phyloP scores from a whole-genome alignment of 1,139 yeast species.

The Petasospora fabianii region DNA sequence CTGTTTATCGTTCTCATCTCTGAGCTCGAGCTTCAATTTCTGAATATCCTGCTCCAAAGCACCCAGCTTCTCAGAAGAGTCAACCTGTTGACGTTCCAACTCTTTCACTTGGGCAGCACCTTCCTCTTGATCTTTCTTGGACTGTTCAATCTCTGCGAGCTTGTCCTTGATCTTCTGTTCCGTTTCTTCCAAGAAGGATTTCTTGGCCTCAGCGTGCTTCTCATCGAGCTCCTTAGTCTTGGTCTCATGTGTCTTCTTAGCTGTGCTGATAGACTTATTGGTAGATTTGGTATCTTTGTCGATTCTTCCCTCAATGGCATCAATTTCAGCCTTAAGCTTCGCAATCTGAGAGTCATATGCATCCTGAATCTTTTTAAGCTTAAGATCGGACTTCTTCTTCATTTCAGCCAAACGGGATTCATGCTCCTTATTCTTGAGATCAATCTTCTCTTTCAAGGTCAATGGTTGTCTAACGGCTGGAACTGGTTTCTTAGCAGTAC shows the following conservation, averaged over 20 bases:
- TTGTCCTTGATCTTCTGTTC: slow-evolving; percentile 19
- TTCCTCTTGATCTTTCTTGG: slow-evolving; percentile 20
- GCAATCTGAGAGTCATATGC: slow-evolving; percentile 21
- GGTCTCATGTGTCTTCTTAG: slow-evolving; percentile 16
- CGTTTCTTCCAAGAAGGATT: slow-evolving; percentile 21
- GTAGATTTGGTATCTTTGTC: slow-evolving; percentile 12
- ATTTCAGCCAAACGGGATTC: slow-evolving; percentile 14
- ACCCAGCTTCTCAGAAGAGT: slow-evolving; percentile 22
- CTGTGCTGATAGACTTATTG: slow-evolving; percentile 15
- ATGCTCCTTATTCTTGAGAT: slow-evolving; percentile 17
- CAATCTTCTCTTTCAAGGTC: slow-evolving; percentile 22
- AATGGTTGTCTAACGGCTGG: slow-evolving; percentile 14
- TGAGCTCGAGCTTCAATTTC: slow-evolving; percentile 14
- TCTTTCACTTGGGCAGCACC: slow-evolving; percentile 22
- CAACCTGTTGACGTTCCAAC: slow-evolving; percentile 22
- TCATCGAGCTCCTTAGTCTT: slow-evolving; percentile 18
- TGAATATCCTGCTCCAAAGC: slow-evolving; percentile 19
- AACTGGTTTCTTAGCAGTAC: not conserved
- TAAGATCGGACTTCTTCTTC: slow-evolving; percentile 17
- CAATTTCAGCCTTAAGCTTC: slow-evolving; percentile 21
- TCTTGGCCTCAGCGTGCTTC: slow-evolving; percentile 23
- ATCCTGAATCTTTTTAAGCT: slow-evolving; percentile 18
- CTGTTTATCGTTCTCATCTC: slow-evolving; percentile 17
- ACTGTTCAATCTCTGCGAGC: slow-evolving; percentile 21
- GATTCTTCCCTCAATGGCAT: slow-evolving; percentile 18